Conservation (phyloP, 2,329 filamentous ascomycete genomes). For the Calycina herbarum region DNA sequence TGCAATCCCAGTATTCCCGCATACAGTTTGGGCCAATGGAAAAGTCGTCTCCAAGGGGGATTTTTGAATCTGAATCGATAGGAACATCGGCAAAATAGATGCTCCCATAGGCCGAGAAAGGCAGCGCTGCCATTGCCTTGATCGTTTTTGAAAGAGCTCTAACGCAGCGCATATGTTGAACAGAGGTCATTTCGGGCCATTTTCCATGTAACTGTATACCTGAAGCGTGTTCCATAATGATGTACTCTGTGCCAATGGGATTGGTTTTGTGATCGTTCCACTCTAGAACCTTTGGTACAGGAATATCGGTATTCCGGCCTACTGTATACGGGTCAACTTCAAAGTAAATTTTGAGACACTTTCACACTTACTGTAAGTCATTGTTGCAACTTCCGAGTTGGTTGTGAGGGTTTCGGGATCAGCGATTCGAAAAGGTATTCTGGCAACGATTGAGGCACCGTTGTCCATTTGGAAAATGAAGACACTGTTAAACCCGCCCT, state of each 20-base stretch:
- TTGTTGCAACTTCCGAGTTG: slow-evolving; percentile 47
- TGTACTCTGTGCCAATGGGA: slow-evolving; percentile 41
- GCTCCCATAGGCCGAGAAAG: slow-evolving; percentile 41
- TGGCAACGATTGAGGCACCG: slow-evolving; percentile 41
- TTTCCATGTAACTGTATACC: slow-evolving; percentile 38
- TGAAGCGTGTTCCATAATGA: slow-evolving; percentile 42
- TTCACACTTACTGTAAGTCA: slow-evolving; percentile 40
- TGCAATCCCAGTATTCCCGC: slow-evolving; percentile 33
- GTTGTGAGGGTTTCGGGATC: slow-evolving; percentile 41
- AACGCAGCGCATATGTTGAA: slow-evolving; percentile 33
- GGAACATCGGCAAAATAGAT: slow-evolving; percentile 34
- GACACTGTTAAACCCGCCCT: no score
- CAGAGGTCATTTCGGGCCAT: slow-evolving; percentile 37
- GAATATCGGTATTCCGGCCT: slow-evolving; percentile 39
- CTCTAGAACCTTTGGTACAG: slow-evolving; percentile 44
- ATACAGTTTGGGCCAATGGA: slow-evolving; percentile 38
- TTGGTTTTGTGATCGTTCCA: slow-evolving; percentile 41
- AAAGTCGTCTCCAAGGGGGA: slow-evolving; percentile 23
- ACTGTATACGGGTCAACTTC: slow-evolving; percentile 12
- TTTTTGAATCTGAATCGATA: slow-evolving; percentile 14
- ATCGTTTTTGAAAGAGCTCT: slow-evolving; percentile 20
- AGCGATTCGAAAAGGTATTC: slow-evolving; percentile 42
- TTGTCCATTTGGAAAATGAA: slow-evolving; percentile 46
- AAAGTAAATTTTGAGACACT: slow-evolving; percentile 27
- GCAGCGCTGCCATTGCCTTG: slow-evolving; percentile 27